These are phyloP conservation scores for Vitis hybrid DNA, from an alignment of 177 flowering plant genomes.

Conservation along the genomic window DNA sequence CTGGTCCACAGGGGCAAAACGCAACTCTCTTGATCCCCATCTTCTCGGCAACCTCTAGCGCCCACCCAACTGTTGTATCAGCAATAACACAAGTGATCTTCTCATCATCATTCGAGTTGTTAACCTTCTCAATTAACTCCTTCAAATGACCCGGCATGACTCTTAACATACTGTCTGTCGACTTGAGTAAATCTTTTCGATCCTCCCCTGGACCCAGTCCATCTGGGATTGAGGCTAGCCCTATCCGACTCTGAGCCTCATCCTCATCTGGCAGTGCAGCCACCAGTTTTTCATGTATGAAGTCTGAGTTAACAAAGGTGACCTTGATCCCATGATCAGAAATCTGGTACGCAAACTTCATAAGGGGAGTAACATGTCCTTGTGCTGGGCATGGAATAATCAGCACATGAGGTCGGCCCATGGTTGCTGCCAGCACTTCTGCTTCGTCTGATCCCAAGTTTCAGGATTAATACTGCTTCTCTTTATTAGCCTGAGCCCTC, in stretches of 20 bases:
- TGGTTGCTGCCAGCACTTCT: not conserved
- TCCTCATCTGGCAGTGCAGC: not conserved
- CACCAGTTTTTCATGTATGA: not conserved
- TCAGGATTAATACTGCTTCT: too few species aligned
- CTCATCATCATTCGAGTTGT: not conserved
- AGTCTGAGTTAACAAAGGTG: slow-evolving; percentile 22
- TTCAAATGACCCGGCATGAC: not conserved
- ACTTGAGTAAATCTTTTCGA: slow-evolving; percentile 5
- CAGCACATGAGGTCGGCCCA: slow-evolving; percentile 12
- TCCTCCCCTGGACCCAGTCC: slow-evolving; percentile 23
- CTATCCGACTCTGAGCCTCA: not conserved
- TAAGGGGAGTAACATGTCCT: slow-evolving; percentile 22
- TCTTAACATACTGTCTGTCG: not conserved
- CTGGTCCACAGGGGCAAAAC: slow-evolving; percentile 12
- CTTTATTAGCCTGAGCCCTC: not conserved
- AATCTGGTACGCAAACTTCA: slow-evolving; percentile 15
- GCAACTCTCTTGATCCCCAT: slow-evolving; percentile 13
- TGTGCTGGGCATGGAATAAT: slow-evolving; percentile 10
- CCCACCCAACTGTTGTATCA: slow-evolving; percentile 7
- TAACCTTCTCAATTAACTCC: not conserved
- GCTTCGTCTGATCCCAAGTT: too few species aligned
- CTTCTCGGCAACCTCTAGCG: slow-evolving; percentile 14
- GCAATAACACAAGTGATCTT: slow-evolving; percentile 13
- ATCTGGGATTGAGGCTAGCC: slow-evolving; percentile 1
- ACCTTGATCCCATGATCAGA: slow-evolving; percentile 16